Base-by-base conservation (phyloP, 2,329 filamentous ascomycete species). In the Alternaria gaisen region DNA sequence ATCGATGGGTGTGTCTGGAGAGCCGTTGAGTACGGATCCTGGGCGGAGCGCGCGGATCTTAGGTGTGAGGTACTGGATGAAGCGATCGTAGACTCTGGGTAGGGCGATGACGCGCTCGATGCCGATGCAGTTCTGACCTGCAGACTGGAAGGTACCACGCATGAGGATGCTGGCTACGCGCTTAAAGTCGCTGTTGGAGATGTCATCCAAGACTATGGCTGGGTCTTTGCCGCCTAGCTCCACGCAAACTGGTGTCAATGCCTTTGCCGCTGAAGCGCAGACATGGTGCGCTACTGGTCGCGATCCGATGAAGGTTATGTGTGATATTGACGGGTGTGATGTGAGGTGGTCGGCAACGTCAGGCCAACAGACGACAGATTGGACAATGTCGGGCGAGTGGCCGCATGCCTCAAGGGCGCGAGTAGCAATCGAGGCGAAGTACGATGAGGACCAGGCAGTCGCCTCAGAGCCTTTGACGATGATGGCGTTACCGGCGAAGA, bases 201-300 rank as follows among this genome's bases (percentile, higher is more conserved):
- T 85, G 42, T 95, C 93, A 77, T 97, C 93, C 41, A 98, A 88
- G 22, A 99, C 81, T 61, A 99, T 89, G 32, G 92, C 92, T 7
- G 95, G 91, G 77, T 99, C 95, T 77, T 99, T 99, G 48, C 95
- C 95, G 55, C 95, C 95, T 1, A 99, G 86, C 80, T 99, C 95
- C 22, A 96, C 91, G 42, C 93, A 90, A 2, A 97, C 87, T 5
- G 94, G 94, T 3, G 88, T 97, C n/a, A 99, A 85, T 18, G 87
- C 85, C 78, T 91, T 93, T 28, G 95, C 92, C 12, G 95, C 94
- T 4, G 91, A 93, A 60, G 89, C 88, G 67, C 92, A 94, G 42
- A 99, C 95, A 70, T 93, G 87, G 78, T 95, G 92, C 18, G 94
- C 95, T 11, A 98, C 91, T 1, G 90, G 86, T 50, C 90, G 88